Evolutionary conservation across 805 yeast species (phyloP), one percentile per base, ranked within the genome.

Genomic region (Teunomyces kruisii): DNA sequence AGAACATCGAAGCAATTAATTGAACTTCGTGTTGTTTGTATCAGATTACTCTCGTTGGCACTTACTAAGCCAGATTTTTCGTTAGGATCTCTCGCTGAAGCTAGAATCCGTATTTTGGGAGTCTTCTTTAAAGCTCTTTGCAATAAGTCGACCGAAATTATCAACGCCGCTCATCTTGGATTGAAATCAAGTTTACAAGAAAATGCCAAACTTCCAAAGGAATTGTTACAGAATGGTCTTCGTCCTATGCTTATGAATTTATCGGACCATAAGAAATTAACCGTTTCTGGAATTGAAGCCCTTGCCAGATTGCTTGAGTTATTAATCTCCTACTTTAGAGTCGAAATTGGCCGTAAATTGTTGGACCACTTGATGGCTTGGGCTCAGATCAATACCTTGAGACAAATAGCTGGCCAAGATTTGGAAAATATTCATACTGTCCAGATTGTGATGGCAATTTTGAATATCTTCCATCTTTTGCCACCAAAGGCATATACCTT

Each of bases 201-300:
- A 56, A 89, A 89, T 58, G 83, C 89, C 13, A 89, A 89, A 53
- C 72, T 95, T 35, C 99, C 99, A 1, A 91, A 90, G 57, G 99
- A 94, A 53, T 69, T 95, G 29, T 70, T 94, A n/a, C 99, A 95
- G 64, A 89, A 85, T 61, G 98, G 99, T 0, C 72, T 94, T 42
- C 80, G 96, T 49, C 99, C 99, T 1, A 90, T 94, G 86, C 68
- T 94, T 50, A 88, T 92, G 91, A 92, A 92, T 55, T 71, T 94
- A 26, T 88, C 97, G 0, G 99, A 94, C 57, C 96, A 90, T 63
- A 89, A 89, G 63, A 85, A 92, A 46, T 70, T 94, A 40, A 88
- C 96, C 0, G 94, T 88, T 1, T 78, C 88, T 1, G 97, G 97
- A 1, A 71, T 94, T 14, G 96, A 92, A 58, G 97, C 98, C 0